phyloP scores from a whole-genome alignment of 2,329 filamentous ascomycete species.

The Cladophialophora immunda region DNA sequence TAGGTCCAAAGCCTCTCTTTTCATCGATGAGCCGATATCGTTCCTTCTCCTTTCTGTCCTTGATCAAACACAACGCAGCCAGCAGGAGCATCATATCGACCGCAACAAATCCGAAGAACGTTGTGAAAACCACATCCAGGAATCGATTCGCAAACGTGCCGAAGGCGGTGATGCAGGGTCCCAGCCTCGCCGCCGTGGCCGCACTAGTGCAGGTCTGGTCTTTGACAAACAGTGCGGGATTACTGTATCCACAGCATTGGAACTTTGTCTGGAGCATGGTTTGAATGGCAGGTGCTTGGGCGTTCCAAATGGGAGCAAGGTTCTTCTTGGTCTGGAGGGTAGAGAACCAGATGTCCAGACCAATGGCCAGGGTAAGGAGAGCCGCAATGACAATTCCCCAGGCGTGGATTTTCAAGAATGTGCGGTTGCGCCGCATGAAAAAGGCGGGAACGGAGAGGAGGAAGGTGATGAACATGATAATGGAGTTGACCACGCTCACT shows the following conservation, averaged over 20 bases:
- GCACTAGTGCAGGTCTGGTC: slow-evolving; percentile 74
- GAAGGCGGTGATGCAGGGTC: slow-evolving; percentile 74
- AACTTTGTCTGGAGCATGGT: slow-evolving; percentile 79
- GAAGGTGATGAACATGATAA: slow-evolving; percentile 76
- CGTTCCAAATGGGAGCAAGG: slow-evolving; percentile 68
- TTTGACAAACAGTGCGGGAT: slow-evolving; percentile 75
- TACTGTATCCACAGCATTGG: slow-evolving; percentile 80
- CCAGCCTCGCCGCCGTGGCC: slow-evolving; percentile 73
- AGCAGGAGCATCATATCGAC: slow-evolving; percentile 74
- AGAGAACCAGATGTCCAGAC: slow-evolving; percentile 75
- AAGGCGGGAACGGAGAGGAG: slow-evolving; percentile 75
- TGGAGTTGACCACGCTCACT: slow-evolving; percentile 76
- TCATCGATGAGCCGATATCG: slow-evolving; percentile 82
- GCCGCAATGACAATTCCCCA: slow-evolving; percentile 70
- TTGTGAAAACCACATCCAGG: slow-evolving; percentile 80
- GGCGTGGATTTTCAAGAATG: slow-evolving; percentile 74
- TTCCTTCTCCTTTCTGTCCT: slow-evolving; percentile 81
- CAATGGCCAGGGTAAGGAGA: slow-evolving; percentile 71
- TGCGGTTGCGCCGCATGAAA: slow-evolving; percentile 69
- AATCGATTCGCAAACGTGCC: slow-evolving; percentile 74
- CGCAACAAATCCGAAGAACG: slow-evolving; percentile 78
- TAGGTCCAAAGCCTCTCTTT: slow-evolving; percentile 66
- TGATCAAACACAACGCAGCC: slow-evolving; percentile 76
- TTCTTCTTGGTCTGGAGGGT: slow-evolving; percentile 73
- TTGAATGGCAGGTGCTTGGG: slow-evolving; percentile 66